Evolutionary conservation across 306 rosid genomes (phyloP), one percentile per base, ranked within the genome.

Genomic region (Ormosia semicastrata): DNA sequence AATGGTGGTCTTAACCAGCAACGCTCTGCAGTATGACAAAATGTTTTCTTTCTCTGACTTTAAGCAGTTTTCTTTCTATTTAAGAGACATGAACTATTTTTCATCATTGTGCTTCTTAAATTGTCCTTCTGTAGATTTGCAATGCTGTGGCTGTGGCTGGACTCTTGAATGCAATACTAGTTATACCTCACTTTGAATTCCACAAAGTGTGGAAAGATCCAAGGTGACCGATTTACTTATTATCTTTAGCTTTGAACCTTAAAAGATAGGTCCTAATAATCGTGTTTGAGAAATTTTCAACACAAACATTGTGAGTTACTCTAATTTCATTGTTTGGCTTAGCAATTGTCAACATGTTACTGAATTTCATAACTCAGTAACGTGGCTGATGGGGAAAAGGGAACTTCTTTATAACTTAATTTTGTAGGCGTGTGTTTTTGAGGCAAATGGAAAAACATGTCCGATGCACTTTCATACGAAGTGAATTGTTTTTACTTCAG

Each of bases 1-100:
- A 95, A 93, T 87, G 99, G 98, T 14, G 99, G 98, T 72, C 99
- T 95, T 77, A 95, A 95, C 88, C 99, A 95, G 86, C 99, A 95
- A 71, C 92, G 97, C 62, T 93, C 98, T 56, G 97, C 98, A 49
- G 99, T 95, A 87, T 46, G 89, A 59, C 57, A 49, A 67, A 76
- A 8, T 43, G 33, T 65, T 36, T n/a, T 13, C 5, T 47, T 30
- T 33, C 46, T 56, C 12, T 73, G 18, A 46, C n/a, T 58, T 76
- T 66, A 18, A 5, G 70, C 15, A 33, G 40, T 17, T 62, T 80
- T 63, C 15, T 43, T 75, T 67, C 71, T 7, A 6, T 40, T 58
- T 3, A 13, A 60, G 15, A 39, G 15, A 39, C 67, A 69, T 54
- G 34, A 70, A 5, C 41, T 75, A 29, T 0, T 77, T 82, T 79